A percentile compares a stretch with the other conserved stretches of the same genome.
Evolutionary conservation across 2,329 filamentous ascomycete genomes (phyloP).

Genomic region (Metarhizium rileyi): DNA sequence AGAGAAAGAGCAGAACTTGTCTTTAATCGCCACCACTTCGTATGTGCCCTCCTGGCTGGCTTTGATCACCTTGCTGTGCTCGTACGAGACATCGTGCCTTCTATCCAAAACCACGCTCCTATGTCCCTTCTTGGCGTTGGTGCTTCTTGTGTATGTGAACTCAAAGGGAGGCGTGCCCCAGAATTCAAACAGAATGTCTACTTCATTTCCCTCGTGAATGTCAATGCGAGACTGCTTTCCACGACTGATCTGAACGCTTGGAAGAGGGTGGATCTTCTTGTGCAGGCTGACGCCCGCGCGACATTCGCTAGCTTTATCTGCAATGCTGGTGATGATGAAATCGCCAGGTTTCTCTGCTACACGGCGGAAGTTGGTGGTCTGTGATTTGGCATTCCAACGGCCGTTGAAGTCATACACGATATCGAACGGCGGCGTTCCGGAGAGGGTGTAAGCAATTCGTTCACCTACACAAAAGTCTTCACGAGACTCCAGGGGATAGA

Average conservation of each 20-base stretch:
- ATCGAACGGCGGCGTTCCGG: constrained; percentile 84
- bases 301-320: constrained; percentile 83
- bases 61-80: constrained; percentile 69
- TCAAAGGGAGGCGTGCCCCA: constrained; percentile 94
- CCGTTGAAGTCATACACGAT: constrained; percentile 87
- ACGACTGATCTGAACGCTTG: constrained; percentile 80
- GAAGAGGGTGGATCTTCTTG: constrained; percentile 84
- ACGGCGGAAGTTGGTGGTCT: constrained; percentile 78
- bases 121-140: constrained; percentile 72
- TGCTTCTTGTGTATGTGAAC: constrained; percentile 90
- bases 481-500: constrained; percentile 76
- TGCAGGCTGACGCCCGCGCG: constrained; percentile 67
- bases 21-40: constrained; percentile 93
- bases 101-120: constrained; percentile 80
- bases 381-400: constrained; percentile 67
- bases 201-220: constrained; percentile 93
- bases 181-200: constrained; percentile 90
- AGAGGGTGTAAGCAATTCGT: constrained; percentile 82
- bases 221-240: constrained; percentile 74
- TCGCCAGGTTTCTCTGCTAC: constrained; percentile 85
- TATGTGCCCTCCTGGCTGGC: constrained; percentile 94
- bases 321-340: constrained; percentile 78
- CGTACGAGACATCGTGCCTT: constrained; percentile 74
- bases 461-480: constrained; percentile 93
- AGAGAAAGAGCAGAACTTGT: constrained; percentile 82